Evolutionary conservation across 2,329 filamentous ascomycete species (phyloP).

Genomic region (Byssoonygena ceratinophila): DNA sequence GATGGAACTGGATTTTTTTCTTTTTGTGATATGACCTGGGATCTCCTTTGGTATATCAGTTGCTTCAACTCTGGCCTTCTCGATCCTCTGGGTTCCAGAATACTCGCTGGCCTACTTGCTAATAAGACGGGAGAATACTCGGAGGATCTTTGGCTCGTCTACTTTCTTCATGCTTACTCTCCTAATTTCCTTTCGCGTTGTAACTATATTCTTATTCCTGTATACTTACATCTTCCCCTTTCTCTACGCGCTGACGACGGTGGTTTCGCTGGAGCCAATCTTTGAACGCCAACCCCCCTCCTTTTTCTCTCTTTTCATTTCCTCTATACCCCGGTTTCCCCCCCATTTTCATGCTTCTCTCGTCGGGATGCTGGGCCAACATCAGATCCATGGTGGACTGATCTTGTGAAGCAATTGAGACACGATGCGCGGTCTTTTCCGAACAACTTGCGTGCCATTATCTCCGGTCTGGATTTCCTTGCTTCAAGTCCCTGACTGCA

Average conservation of each 20-base stretch:
- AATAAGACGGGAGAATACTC: not conserved
- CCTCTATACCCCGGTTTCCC: not conserved
- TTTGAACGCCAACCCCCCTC: not conserved
- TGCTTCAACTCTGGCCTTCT: not conserved
- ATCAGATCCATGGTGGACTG: not conserved
- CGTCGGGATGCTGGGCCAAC: not conserved
- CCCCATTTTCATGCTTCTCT: not conserved
- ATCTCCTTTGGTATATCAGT: not conserved
- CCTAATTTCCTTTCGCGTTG: not conserved
- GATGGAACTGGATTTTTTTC: not conserved
- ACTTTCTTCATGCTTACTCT: not conserved
- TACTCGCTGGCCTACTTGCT: too few species aligned
- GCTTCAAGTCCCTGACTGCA: not conserved
- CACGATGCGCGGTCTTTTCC: not conserved
- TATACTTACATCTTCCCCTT: constrained; percentile 1
- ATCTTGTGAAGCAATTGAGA: not conserved
- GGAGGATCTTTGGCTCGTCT: not conserved
- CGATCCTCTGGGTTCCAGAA: too few species aligned
- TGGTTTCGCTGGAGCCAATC: not conserved
- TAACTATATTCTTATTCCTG: constrained; percentile 13
- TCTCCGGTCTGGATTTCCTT: not conserved
- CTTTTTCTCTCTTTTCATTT: not conserved
- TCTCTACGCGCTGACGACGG: not conserved
- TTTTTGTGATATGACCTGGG: constrained; percentile 1
- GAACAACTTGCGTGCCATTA: not conserved